Evolutionary conservation across 768 basidiomycete genomes (phyloP).

Genomic region (Paxillus ammoniavirescens): DNA sequence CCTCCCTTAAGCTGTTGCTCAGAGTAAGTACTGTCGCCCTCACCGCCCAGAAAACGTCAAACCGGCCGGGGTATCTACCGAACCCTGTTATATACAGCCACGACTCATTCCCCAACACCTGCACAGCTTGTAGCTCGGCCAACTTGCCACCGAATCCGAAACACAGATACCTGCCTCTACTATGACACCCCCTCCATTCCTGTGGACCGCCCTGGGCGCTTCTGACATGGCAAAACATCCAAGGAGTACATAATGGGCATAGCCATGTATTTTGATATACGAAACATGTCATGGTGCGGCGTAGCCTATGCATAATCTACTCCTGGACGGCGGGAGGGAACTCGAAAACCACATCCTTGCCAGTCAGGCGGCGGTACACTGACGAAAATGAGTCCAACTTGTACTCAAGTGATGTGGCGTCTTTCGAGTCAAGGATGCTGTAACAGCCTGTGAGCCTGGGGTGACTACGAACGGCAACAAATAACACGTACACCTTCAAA

Average conservation of each 20-base stretch:
- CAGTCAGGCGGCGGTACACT: constrained; percentile 92
- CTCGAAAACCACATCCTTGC: constrained; percentile 96
- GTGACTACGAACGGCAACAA: constrained; percentile 3
- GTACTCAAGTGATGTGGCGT: constrained; percentile 98
- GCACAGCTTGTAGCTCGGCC: not conserved
- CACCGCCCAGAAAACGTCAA: not conserved
- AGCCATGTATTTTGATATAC: constrained; percentile 36
- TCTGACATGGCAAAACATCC: not conserved
- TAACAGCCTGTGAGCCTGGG: constrained; percentile 15
- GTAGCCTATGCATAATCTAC: constrained; percentile 42
- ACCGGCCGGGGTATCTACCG: not conserved
- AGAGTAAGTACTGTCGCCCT: not conserved
- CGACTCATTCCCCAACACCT: too few relatives aligned
- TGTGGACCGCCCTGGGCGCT: constrained; percentile 13
- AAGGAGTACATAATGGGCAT: constrained; percentile 32
- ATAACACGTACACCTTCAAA: constrained; percentile 86
- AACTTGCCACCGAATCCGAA: not conserved
- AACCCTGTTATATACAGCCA: too few relatives aligned
- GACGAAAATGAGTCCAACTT: constrained; percentile 99
- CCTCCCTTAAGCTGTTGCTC: too few relatives aligned
- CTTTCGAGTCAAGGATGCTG: constrained; percentile 97
- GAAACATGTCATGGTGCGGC: constrained; percentile 35
- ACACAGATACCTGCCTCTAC: too few relatives aligned
- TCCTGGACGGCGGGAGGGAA: constrained; percentile 78
- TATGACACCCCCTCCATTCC: constrained; percentile 13